These are phyloP conservation scores for Seminavis robusta DNA, from an alignment of 108 stramenopile genomes.

Conservation along the genomic window DNA sequence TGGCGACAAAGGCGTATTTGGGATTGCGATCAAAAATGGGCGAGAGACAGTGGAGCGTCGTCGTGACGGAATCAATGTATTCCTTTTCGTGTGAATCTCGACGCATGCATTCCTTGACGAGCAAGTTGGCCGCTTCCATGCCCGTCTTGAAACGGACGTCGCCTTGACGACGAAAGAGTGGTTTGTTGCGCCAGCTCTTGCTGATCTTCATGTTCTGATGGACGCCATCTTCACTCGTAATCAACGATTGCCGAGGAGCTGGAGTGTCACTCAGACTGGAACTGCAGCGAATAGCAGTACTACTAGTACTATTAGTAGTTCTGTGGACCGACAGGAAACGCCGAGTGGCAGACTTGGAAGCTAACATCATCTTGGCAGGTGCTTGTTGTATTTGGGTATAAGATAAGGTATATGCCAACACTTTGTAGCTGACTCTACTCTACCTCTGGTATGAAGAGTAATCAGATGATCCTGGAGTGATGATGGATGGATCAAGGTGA, in stretches of 20 bases:
- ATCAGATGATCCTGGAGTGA: too few species aligned
- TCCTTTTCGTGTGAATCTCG: conserved; percentile 85
- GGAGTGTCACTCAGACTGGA: not conserved
- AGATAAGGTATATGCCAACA: too few species aligned
- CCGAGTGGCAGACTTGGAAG: too few species aligned
- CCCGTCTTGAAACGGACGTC: conserved; percentile 93
- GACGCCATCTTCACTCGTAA: conserved; percentile 62
- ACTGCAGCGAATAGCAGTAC: conserved; percentile 7
- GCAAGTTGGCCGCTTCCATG: conserved; percentile 85
- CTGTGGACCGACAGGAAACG: too few species aligned
- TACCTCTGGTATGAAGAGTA: too few species aligned
- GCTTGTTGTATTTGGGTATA: too few species aligned
- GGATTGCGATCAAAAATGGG: conserved; percentile 95
- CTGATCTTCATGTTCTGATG: conserved; percentile 83
- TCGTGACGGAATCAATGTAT: conserved; percentile 78
- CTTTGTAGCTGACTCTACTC: too few species aligned
- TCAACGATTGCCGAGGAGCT: conserved; percentile 10
- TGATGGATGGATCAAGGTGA: too few species aligned
- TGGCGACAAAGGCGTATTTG: conserved; percentile 93
- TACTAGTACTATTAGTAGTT: too few species aligned
- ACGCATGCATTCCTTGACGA: conserved; percentile 82
- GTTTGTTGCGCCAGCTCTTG: conserved; percentile 87
- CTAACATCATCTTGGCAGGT: too few species aligned
- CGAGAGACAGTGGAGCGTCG: conserved; percentile 74
- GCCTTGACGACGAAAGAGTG: conserved; percentile 90